These are phyloP conservation scores for Psilocybe tampanensis DNA, from an alignment of 768 basidiomycete species.

Conservation along the genomic window DNA sequence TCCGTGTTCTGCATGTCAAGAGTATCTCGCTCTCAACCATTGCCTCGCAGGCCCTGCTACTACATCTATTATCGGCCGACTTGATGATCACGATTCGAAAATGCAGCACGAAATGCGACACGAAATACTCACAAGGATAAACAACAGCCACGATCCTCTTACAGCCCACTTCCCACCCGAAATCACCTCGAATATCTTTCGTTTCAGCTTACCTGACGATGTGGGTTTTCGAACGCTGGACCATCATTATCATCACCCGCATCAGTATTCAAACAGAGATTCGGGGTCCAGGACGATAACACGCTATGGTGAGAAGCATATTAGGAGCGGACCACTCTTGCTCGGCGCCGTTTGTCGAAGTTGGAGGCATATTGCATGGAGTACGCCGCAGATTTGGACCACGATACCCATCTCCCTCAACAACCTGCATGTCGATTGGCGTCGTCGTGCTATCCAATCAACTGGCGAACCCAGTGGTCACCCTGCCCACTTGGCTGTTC, in stretches of 20 bases:
- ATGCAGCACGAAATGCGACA: too few species aligned
- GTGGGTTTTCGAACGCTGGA: background rate
- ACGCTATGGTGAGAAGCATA: background rate
- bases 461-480: too few species aligned
- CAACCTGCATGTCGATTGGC: background rate
- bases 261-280: too few species aligned
- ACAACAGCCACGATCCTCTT: background rate
- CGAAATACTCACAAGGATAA: background rate
- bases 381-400: conserved; percentile 3
- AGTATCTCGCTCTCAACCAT: too few species aligned
- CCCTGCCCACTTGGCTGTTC: too few species aligned
- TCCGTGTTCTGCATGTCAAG: too few species aligned
- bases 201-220: background rate
- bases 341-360: conserved; percentile 1
- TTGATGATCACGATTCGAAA: too few species aligned
- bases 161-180: background rate
- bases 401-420: background rate
- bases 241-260: background rate
- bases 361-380: conserved; percentile 6
- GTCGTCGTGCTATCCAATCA: too few species aligned
- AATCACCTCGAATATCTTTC: background rate
- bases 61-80: too few species aligned
- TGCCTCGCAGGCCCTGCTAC: too few species aligned
- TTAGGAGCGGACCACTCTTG: background rate
- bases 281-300: too few species aligned